phyloP scores from a whole-genome alignment of 2,329 filamentous ascomycete genomes.

The Magnaporthiopsis poae region DNA sequence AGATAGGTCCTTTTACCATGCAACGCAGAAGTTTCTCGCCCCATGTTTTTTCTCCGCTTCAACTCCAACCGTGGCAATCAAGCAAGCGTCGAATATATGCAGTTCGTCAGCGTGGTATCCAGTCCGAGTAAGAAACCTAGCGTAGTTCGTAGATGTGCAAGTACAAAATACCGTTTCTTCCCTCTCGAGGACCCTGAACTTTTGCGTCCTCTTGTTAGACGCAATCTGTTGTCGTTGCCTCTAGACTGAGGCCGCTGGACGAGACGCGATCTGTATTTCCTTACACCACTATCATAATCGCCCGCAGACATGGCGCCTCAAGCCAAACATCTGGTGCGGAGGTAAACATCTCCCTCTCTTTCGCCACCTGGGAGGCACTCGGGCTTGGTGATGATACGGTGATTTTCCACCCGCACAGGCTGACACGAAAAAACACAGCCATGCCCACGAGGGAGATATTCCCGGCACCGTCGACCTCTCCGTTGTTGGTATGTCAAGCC shows the following conservation, averaged over 20 bases:
- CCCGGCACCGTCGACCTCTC: slow-evolving; percentile 20
- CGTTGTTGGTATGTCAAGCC: slow-evolving; percentile 22
- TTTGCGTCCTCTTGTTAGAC: background rate
- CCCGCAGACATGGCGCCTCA: background rate
- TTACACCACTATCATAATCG: background rate
- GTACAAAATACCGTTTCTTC: background rate
- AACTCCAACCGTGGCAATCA: background rate
- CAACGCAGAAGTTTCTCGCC: too few species aligned
- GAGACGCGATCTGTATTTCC: background rate
- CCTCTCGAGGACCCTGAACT: background rate
- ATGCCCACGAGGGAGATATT: slow-evolving; percentile 19
- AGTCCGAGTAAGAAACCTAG: background rate
- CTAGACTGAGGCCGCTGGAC: background rate
- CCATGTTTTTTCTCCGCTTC: background rate
- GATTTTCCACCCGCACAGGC: too few species aligned
- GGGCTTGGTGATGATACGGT: too few species aligned
- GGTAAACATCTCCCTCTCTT: background rate
- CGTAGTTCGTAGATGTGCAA: background rate
- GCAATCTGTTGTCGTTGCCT: background rate
- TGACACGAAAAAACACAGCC: slow-evolving; percentile 10
- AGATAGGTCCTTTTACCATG: background rate
- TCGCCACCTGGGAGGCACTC: too few species aligned
- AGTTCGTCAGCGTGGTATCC: background rate
- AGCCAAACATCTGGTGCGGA: slow-evolving; percentile 6
- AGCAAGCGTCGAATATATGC: too few species aligned